phyloP scores from a whole-genome alignment of 2,329 filamentous ascomycete genomes.

The Pseudogymnoascus sp. region DNA sequence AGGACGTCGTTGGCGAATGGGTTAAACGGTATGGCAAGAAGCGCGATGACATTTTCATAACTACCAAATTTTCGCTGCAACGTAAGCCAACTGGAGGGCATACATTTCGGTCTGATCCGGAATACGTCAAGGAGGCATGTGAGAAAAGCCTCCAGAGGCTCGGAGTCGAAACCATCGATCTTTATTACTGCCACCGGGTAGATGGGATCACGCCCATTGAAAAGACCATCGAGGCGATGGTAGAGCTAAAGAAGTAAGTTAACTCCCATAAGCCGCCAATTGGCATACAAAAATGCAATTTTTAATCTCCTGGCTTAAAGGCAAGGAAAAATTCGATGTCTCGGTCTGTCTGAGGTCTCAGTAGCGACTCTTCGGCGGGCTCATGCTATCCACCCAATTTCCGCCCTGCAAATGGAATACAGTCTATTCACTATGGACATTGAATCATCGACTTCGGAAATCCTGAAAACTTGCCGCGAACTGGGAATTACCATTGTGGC shows the following conservation, averaged over 20 bases:
- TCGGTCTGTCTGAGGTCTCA: constrained; percentile 40
- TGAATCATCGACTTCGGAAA: constrained; percentile 28
- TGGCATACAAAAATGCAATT: neutral
- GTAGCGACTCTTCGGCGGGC: constrained; percentile 41
- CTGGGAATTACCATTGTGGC: constrained; percentile 35
- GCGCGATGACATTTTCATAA: constrained; percentile 41
- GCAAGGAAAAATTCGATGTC: constrained; percentile 40
- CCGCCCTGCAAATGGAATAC: constrained; percentile 44
- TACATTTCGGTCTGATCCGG: constrained; percentile 13
- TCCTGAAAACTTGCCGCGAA: constrained; percentile 35
- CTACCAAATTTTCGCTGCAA: constrained; percentile 39
- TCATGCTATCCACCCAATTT: constrained; percentile 37
- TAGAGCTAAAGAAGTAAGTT: constrained; percentile 29
- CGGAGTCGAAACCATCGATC: constrained; percentile 29
- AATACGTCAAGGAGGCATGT: constrained; percentile 33
- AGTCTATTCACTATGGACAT: constrained; percentile 40
- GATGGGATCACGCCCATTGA: constrained; percentile 36
- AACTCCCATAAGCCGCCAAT: neutral
- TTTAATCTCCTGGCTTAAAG: constrained; percentile 11
- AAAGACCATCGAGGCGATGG: constrained; percentile 35
- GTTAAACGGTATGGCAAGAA: constrained; percentile 34
- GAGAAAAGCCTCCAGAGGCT: constrained; percentile 32
- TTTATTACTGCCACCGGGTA: constrained; percentile 35
- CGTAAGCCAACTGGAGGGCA: constrained; percentile 11
- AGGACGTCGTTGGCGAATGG: constrained; percentile 41